These are phyloP conservation scores for Tuctoria greenei DNA, from an alignment of 176 grass and related monocot genomes.

Conservation along the genomic window DNA sequence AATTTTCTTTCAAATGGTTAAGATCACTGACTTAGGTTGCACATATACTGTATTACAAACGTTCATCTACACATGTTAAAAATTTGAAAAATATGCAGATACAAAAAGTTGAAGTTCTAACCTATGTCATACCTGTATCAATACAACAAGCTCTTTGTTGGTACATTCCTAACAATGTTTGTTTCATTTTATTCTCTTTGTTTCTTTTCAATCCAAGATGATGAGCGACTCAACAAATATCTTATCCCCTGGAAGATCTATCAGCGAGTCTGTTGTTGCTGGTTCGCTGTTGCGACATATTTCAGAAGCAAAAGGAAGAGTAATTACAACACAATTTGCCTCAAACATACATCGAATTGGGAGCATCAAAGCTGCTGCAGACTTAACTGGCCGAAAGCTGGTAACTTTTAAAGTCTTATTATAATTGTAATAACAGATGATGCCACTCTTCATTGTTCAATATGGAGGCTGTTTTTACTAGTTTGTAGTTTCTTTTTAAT, in stretches of 20 bases:
- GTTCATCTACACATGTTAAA: background rate
- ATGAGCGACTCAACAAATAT: constrained; percentile 99
- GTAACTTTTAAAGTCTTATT: constrained; percentile 43
- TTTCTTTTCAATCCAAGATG: constrained; percentile 65
- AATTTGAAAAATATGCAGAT: background rate
- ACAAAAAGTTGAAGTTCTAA: too few relatives aligned
- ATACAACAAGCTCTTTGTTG: background rate
- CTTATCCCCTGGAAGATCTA: constrained; percentile 96
- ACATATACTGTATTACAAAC: background rate
- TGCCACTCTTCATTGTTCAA: constrained; percentile 1
- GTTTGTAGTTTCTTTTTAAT: constrained; percentile 25
- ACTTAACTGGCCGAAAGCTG: constrained; percentile 88
- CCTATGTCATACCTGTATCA: background rate
- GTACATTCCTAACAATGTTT: constrained; percentile 29
- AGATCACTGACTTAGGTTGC: constrained; percentile 14
- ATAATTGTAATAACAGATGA: constrained; percentile 23
- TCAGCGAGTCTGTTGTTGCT: constrained; percentile 91
- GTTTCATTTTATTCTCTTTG: background rate
- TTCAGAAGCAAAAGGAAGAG: constrained; percentile 97
- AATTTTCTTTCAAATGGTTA: background rate
- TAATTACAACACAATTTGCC: constrained; percentile 97
- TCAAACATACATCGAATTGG: constrained; percentile 99
- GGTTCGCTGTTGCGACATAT: constrained; percentile 70
- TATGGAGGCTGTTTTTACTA: constrained; percentile 37
- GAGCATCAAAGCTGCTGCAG: constrained; percentile 96